Evolutionary conservation across 371 early-diverging fungal species (phyloP).

Genomic region (Mucor irregularis): DNA sequence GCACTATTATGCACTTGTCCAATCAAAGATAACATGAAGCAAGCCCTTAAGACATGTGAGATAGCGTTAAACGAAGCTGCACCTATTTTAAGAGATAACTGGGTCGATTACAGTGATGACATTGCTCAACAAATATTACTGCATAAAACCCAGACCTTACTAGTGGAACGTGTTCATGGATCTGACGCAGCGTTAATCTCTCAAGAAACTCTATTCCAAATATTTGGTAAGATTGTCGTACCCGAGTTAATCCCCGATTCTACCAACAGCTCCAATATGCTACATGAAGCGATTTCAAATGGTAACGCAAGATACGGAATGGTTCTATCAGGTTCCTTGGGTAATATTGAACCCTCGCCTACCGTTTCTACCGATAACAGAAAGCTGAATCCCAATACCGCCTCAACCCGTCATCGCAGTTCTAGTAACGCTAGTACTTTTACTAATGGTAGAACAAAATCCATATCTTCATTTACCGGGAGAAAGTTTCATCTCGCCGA

Average conservation of each 20-base stretch:
- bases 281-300: slow-evolving; percentile 18
- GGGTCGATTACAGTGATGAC: slow-evolving; percentile 25
- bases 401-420: slow-evolving; percentile 20
- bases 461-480: slow-evolving; percentile 21
- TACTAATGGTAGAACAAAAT: slow-evolving; percentile 14
- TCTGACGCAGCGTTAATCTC: slow-evolving; percentile 50
- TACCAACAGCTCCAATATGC: background rate
- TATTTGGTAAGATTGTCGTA: slow-evolving; percentile 61
- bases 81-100: slow-evolving; percentile 40
- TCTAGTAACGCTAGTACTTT: slow-evolving; percentile 13
- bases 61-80: slow-evolving; percentile 50
- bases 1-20: slow-evolving; percentile 71
- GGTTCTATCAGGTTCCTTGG: slow-evolving; percentile 29
- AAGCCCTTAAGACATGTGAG: slow-evolving; percentile 75
- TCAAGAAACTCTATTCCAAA: slow-evolving; percentile 60
- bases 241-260: slow-evolving; percentile 23
- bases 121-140: slow-evolving; percentile 50
- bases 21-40: slow-evolving; percentile 21
- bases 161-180: slow-evolving; percentile 57
- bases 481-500: slow-evolving; percentile 23
- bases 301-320: slow-evolving; percentile 23
- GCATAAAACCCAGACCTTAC: slow-evolving; percentile 55
- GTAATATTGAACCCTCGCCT: slow-evolving; percentile 19
- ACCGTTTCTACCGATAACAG: background rate
- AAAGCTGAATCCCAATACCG: background rate